Evolutionary conservation across 148 eudicot species (phyloP).

Genomic region (Rhododendron williamsianum): DNA sequence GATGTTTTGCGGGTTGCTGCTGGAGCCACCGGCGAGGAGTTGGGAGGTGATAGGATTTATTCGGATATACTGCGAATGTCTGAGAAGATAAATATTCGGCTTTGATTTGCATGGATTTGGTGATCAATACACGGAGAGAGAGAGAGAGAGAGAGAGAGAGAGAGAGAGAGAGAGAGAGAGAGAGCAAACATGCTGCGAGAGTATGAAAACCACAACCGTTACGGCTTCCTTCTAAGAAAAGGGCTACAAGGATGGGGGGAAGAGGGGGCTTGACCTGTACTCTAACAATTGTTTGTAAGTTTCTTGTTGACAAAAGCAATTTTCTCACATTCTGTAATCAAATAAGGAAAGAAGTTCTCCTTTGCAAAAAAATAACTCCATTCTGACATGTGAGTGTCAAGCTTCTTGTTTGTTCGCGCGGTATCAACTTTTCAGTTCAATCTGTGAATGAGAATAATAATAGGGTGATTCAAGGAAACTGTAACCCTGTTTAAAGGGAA

Average conservation of each 20-base stretch:
- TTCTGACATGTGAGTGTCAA: not conserved
- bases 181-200: not conserved
- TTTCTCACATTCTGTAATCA: slow-evolving; percentile 2
- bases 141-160: not conserved
- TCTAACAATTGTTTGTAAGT: slow-evolving; percentile 7
- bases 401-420: not conserved
- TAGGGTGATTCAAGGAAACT: not conserved
- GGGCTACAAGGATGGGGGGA: not conserved
- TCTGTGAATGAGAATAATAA: not conserved
- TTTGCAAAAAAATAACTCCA: not conserved
- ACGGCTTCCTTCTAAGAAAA: not conserved
- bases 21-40: slow-evolving; percentile 34
- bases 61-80: slow-evolving; percentile 38
- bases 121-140: too few species aligned
- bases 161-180: not conserved
- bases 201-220: not conserved
- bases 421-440: not conserved
- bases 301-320: not conserved
- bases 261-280: not conserved
- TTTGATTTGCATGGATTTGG: slow-evolving; percentile 11
- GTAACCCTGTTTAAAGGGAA: not conserved
- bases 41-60: slow-evolving; percentile 35
- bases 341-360: slow-evolving; percentile 7
- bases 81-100: slow-evolving; percentile 27
- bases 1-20: slow-evolving; percentile 41